A percentile compares a stretch with the other conserved stretches of the same genome.
These are phyloP conservation scores for Crithidia sp. DNA, from an alignment of 208 protist species.

Conservation along the genomic window DNA sequence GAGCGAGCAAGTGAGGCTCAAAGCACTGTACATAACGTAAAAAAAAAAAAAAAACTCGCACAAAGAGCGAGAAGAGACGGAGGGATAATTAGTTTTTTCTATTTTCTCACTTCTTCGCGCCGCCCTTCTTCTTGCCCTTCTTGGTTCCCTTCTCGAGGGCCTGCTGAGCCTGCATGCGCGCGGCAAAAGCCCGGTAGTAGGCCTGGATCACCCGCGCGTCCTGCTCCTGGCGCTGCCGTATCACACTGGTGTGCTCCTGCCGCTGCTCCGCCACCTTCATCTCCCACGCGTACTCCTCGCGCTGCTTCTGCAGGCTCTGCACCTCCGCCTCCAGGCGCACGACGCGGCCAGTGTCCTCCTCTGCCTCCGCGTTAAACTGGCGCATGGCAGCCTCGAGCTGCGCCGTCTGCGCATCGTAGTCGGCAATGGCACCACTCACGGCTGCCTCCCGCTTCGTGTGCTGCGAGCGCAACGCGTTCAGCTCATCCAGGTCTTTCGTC, in stretches of 20 bases:
- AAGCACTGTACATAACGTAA: too few species aligned
- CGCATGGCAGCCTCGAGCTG: conserved; percentile 40
- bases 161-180: conserved; percentile 46
- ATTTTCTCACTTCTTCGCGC: conserved; percentile 28
- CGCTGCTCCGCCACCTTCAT: conserved; percentile 66
- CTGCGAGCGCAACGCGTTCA: conserved; percentile 61
- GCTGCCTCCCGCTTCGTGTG: conserved; percentile 82
- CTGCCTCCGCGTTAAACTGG: conserved; percentile 72
- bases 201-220: conserved; percentile 82
- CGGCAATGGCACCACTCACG: conserved; percentile 79
- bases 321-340: conserved; percentile 72
- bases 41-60: too few species aligned
- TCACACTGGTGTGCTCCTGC: conserved; percentile 62
- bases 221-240: conserved; percentile 46
- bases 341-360: conserved; percentile 77
- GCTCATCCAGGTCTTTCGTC: conserved; percentile 57
- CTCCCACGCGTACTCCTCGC: conserved; percentile 77
- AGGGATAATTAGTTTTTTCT: background rate
- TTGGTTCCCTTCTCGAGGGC: conserved; percentile 41
- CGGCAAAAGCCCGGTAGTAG: conserved; percentile 77
- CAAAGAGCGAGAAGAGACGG: background rate
- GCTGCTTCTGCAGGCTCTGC: conserved; percentile 53
- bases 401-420: conserved; percentile 83
- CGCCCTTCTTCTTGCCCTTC: conserved; percentile 57
- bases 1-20: background rate